These are phyloP conservation scores for Trebouxia sp. DNA, from an alignment of 139 green algal genomes.

Conservation along the genomic window DNA sequence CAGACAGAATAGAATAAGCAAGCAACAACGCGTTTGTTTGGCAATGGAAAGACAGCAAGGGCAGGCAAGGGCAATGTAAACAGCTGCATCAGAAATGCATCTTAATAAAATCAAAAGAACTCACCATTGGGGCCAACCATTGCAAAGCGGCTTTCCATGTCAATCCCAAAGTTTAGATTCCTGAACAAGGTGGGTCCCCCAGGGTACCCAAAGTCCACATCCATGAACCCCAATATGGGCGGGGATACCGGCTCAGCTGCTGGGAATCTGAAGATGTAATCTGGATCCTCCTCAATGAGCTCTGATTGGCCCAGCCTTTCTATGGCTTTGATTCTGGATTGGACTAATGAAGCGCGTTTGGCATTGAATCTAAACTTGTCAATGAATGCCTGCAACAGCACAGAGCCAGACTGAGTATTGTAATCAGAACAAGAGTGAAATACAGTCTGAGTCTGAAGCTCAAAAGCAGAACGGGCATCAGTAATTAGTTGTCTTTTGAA, in stretches of 20 bases:
- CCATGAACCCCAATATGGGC: slow-evolving; percentile 77
- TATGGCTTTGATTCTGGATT: slow-evolving; percentile 93
- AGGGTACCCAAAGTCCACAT: slow-evolving; percentile 71
- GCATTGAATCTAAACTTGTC: slow-evolving; percentile 81
- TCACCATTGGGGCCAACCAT: slow-evolving; percentile 87
- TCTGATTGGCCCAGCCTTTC: slow-evolving; percentile 83
- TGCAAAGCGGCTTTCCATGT: slow-evolving; percentile 79
- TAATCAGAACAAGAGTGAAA: background rate
- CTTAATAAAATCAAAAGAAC: background rate
- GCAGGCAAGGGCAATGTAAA: too few species aligned
- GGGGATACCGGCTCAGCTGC: slow-evolving; percentile 54
- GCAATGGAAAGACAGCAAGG: too few species aligned
- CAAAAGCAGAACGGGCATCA: background rate
- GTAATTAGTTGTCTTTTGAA: too few species aligned
- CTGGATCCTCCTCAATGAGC: slow-evolving; percentile 59
- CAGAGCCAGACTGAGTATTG: background rate
- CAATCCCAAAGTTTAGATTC: slow-evolving; percentile 87
- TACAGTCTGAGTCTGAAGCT: background rate
- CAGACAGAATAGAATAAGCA: too few species aligned
- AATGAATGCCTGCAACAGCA: slow-evolving; percentile 77
- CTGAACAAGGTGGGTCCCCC: slow-evolving; percentile 66
- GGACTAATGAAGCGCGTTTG: slow-evolving; percentile 69
- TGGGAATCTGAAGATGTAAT: slow-evolving; percentile 82
- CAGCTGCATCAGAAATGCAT: too few species aligned
- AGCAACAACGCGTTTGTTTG: too few species aligned